Conservation (phyloP, 176 grass and related monocot species). For the Neostapfia colusana region DNA sequence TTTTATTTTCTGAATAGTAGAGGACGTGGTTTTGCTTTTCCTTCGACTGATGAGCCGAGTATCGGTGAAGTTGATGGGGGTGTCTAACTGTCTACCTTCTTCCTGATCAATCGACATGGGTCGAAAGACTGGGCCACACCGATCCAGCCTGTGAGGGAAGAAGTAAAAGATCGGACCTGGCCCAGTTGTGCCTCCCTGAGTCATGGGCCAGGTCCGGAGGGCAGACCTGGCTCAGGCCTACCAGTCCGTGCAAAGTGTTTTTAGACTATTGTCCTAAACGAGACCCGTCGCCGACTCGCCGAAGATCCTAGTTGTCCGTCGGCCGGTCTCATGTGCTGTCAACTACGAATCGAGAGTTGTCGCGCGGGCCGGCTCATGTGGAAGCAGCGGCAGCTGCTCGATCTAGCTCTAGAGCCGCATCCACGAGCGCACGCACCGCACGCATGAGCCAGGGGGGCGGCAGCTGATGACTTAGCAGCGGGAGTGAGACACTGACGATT, state of each 20-base stretch:
- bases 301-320: background rate
- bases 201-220: too few species aligned
- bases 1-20: background rate
- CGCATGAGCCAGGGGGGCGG: too few species aligned
- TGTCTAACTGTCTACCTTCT: too few species aligned
- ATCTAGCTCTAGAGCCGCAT: background rate
- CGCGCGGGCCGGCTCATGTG: background rate
- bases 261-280: background rate
- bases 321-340: background rate
- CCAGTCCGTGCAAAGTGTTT: background rate
- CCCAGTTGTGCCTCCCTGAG: too few species aligned
- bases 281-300: background rate
- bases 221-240: background rate
- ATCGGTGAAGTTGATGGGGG: too few species aligned
- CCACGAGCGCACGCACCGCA: background rate
- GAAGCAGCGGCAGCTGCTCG: background rate
- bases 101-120: background rate
- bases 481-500: too few species aligned
- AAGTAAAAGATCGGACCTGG: too few species aligned
- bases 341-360: background rate
- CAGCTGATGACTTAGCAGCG: too few species aligned
- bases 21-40: background rate
- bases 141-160: too few species aligned
- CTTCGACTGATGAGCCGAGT: too few species aligned
- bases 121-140: too few species aligned